These are phyloP conservation scores for Ophiostoma quercus DNA, from an alignment of 2,329 filamentous ascomycete genomes.

Conservation along the genomic window DNA sequence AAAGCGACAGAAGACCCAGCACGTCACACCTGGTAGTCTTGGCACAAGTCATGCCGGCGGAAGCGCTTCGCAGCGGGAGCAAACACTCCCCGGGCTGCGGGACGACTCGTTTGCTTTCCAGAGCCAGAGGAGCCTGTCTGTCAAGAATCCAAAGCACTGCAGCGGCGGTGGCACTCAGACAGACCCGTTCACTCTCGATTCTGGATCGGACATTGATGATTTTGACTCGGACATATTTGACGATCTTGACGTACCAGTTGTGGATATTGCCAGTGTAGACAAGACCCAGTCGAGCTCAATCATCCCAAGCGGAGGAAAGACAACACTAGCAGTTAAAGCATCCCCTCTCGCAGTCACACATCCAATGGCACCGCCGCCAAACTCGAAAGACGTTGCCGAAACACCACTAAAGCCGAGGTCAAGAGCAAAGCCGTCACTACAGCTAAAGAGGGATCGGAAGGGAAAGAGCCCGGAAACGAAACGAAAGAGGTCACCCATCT, in stretches of 20 bases:
- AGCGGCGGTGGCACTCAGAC: slow-evolving; percentile 16
- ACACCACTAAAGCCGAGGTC: neutral
- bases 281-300: neutral
- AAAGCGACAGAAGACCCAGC: neutral
- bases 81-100: neutral
- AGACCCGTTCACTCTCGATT: slow-evolving; percentile 20
- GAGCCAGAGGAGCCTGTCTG: neutral
- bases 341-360: neutral
- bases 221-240: slow-evolving; percentile 27
- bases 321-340: neutral
- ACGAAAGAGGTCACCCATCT: neutral
- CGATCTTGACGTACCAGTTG: slow-evolving; percentile 18
- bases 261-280: neutral
- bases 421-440: neutral
- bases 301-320: neutral
- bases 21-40: no score
- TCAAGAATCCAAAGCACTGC: neutral
- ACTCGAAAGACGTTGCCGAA: neutral
- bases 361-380: neutral
- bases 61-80: neutral
- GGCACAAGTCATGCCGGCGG: neutral
- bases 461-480: neutral
- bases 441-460: neutral
- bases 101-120: slow-evolving; percentile 16
- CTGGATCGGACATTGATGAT: slow-evolving; percentile 19